Evolutionary conservation across 208 protist genomes (phyloP).

Genomic region (Acanthamoeba healyi): DNA sequence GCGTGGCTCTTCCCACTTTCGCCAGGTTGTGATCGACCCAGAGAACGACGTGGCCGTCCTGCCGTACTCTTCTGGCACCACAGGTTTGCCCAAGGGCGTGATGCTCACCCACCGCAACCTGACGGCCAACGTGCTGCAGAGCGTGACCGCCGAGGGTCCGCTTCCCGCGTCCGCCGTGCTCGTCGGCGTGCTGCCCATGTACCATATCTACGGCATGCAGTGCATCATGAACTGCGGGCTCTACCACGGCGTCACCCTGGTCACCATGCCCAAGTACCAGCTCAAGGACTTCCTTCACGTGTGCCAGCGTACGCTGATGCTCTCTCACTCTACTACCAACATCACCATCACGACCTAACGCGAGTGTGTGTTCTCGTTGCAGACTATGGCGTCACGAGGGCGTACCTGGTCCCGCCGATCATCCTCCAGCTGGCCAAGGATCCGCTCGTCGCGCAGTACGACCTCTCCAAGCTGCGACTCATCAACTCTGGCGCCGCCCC

Average conservation of each 20-base stretch:
- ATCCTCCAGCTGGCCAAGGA: slow-evolving; percentile 89
- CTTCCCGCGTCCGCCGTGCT: slow-evolving; percentile 73
- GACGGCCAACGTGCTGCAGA: slow-evolving; percentile 92
- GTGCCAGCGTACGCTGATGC: neutral
- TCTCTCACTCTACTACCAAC: neutral
- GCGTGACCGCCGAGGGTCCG: slow-evolving; percentile 81
- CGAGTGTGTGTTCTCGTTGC: slow-evolving; percentile 53
- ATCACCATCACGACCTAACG: neutral
- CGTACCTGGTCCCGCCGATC: slow-evolving; percentile 92
- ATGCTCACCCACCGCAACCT: slow-evolving; percentile 95
- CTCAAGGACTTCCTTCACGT: slow-evolving; percentile 28
- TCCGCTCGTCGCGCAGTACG: slow-evolving; percentile 85
- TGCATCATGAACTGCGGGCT: slow-evolving; percentile 39
- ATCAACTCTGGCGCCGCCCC: slow-evolving; percentile 89
- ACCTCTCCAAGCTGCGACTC: slow-evolving; percentile 16
- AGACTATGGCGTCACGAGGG: slow-evolving; percentile 87
- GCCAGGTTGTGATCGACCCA: slow-evolving; percentile 6
- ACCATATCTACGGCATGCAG: slow-evolving; percentile 70
- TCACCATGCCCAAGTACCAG: slow-evolving; percentile 48
- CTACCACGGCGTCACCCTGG: neutral
- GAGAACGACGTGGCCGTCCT: neutral
- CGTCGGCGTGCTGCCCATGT: slow-evolving; percentile 74
- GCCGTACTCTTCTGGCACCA: slow-evolving; percentile 90
- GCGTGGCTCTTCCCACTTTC: too few species aligned
- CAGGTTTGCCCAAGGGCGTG: slow-evolving; percentile 95